Percentiles rank a stretch among this genome's conserved stretches.
Conservation (phyloP, 352 stramenopile genomes). For the Peronospora tabacina region DNA sequence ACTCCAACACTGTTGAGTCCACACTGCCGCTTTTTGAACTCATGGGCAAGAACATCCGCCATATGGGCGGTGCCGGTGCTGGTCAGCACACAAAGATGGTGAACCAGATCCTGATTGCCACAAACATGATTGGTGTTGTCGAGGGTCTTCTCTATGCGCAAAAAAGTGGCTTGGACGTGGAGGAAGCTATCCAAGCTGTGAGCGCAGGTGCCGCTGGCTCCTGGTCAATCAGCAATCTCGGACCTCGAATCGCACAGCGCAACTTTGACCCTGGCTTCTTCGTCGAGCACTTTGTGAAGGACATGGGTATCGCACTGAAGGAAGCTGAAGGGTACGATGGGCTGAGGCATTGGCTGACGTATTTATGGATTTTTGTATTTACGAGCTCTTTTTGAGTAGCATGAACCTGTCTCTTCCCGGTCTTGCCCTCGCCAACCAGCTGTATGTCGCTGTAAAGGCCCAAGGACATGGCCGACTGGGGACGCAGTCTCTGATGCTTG, state of each 20-base stretch:
- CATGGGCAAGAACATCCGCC: constrained; percentile 88
- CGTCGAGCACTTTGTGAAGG: constrained; percentile 87
- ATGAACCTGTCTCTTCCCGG: constrained; percentile 86
- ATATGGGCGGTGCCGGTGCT: constrained; percentile 77
- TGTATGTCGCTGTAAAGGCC: constrained; percentile 84
- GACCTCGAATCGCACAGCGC: constrained; percentile 80
- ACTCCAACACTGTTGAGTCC: constrained; percentile 58
- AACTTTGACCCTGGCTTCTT: constrained; percentile 88
- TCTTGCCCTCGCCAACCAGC: constrained; percentile 78
- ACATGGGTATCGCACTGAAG: constrained; percentile 87
- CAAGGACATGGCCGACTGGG: constrained; percentile 73
- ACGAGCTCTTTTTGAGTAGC: constrained; percentile 15
- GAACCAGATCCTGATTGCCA: constrained; percentile 87
- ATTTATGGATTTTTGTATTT: neutral
- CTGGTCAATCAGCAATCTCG: constrained; percentile 88
- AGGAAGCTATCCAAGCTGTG: constrained; percentile 81
- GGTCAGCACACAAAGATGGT: constrained; percentile 90
- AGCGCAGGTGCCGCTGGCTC: constrained; percentile 80
- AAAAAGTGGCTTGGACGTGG: constrained; percentile 73
- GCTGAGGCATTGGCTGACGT: neutral
- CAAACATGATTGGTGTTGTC: constrained; percentile 86
- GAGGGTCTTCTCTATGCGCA: constrained; percentile 86
- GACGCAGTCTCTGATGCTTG: constrained; percentile 85
- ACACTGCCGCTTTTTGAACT: constrained; percentile 80
- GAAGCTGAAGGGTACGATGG: constrained; percentile 51